phyloP scores from a whole-genome alignment of 805 yeast species.

The Lachancea sp. region DNA sequence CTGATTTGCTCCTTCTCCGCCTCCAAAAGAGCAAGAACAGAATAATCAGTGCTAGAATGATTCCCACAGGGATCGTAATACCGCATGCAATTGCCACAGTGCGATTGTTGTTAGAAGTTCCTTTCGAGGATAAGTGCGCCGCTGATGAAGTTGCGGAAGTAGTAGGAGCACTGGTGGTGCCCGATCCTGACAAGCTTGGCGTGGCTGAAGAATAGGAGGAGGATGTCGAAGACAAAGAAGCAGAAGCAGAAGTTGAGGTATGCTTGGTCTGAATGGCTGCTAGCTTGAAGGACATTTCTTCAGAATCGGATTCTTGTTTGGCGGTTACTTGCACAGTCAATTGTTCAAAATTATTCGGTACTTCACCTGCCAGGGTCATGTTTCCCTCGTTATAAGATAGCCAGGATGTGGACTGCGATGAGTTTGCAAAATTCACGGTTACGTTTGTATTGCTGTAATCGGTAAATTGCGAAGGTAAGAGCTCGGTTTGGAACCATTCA shows the following conservation, averaged over 20 bases:
- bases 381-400: slow-evolving; percentile 52
- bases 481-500: slow-evolving; percentile 49
- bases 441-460: slow-evolving; percentile 46
- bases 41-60: slow-evolving; percentile 43
- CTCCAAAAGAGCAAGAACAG: slow-evolving; percentile 54
- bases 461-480: slow-evolving; percentile 52
- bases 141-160: slow-evolving; percentile 27
- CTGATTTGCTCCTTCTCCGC: slow-evolving; percentile 34
- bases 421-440: slow-evolving; percentile 35
- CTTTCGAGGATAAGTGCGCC: slow-evolving; percentile 16
- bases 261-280: slow-evolving; percentile 39
- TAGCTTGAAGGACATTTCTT: slow-evolving; percentile 44
- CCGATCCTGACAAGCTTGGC: slow-evolving; percentile 30
- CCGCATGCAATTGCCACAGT: slow-evolving; percentile 86
- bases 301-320: slow-evolving; percentile 30
- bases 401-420: slow-evolving; percentile 49
- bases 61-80: slow-evolving; percentile 66
- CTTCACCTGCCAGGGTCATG: slow-evolving; percentile 62
- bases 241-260: slow-evolving; percentile 15
- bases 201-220: slow-evolving; percentile 23
- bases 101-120: slow-evolving; percentile 34
- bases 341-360: slow-evolving; percentile 45
- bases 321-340: slow-evolving; percentile 40
- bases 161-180: slow-evolving; percentile 19
- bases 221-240: slow-evolving; percentile 26